Base-by-base conservation (phyloP, 805 yeast genomes). In the Sugiyamaella floridensis region DNA sequence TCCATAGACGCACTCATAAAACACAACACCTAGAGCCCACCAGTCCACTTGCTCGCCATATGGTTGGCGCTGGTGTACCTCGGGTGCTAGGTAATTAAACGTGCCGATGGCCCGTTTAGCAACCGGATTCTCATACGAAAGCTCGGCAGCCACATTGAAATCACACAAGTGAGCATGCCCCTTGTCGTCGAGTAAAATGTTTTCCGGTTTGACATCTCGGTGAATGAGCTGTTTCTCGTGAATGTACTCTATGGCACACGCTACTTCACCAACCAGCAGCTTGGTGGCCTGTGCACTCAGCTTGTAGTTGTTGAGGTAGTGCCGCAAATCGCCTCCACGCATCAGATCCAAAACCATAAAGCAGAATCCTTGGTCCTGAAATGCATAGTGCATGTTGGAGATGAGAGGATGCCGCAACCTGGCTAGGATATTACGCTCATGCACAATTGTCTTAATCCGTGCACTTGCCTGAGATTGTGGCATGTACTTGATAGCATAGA, bases 111-210 rank as follows among this genome's bases (percentile, higher is more conserved):
- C 47, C 2, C 63, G 64, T 11, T 47, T 41, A n/a, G 59, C 54
- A 5, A 49, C 41, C 2, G 59, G 56, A 2, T 41, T n/a, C n/a
- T 53, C 54, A 15, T 29, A 40, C 54, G 72, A 68, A 12, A 90
- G 92, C 67, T 87, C 87, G 7, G 97, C 97, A 2, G 98, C 96
- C 28, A 98, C 98, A 69, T 61, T 78, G 76, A 92, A 93, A 70
- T 93, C 99, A 49, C 92, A 97, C 71, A 86, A 88, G 67, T 92
- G 93, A 62, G 90, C 86, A 15, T 90, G 88, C 22, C 97, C 97
- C 69, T 84, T 81, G 65, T 82, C 92, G 60, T 81, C 85, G 51
- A 82, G 78, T 58, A 92, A 76, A 15, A 92, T 84, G 67, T 92
- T 92, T 64, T 92, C 97, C 0, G 99, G 98, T 67, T 92, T 92